Percentiles rank a stretch among this genome's conserved stretches.
Conservation (phyloP, 2,329 filamentous ascomycete genomes). For the Lizonia empirigonia region DNA sequence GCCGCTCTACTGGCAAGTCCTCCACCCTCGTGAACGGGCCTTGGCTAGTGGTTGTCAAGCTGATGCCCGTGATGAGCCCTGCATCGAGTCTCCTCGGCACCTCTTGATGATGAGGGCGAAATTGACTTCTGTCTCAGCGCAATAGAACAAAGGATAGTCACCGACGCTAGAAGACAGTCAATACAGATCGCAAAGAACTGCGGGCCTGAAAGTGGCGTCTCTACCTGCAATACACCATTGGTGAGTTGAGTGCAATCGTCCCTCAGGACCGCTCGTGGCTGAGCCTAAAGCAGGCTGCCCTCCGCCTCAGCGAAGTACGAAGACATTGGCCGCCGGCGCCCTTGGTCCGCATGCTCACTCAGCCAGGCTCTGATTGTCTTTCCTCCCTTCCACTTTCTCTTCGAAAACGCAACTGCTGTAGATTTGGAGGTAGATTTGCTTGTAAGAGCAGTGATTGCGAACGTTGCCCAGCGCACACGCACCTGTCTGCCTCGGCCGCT, state of each 20-base stretch:
- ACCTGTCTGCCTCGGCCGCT: constrained; percentile 17
- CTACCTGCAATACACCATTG: constrained; percentile 6
- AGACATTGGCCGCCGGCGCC: constrained; percentile 14
- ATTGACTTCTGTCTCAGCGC: background rate
- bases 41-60: constrained; percentile 11
- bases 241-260: constrained; percentile 10
- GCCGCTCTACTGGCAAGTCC: background rate
- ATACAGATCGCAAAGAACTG: constrained; percentile 3
- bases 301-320: constrained; percentile 22
- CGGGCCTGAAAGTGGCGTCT: constrained; percentile 14
- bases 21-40: constrained; percentile 4
- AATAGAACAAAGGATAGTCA: constrained; percentile 12
- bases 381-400: background rate
- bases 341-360: constrained; percentile 17
- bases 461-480: constrained; percentile 3
- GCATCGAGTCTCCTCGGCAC: background rate
- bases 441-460: constrained; percentile 1
- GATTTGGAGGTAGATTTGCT: background rate
- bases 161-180: constrained; percentile 13
- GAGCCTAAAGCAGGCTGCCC: constrained; percentile 18
- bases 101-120: constrained; percentile 8
- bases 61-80: constrained; percentile 6
- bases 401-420: background rate
- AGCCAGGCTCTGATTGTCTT: constrained; percentile 14
- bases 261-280: constrained; percentile 12